A percentile compares a stretch with the other conserved stretches of the same genome.
phyloP scores from a whole-genome alignment of 2,329 filamentous ascomycete species.

The Colletotrichum sp. region DNA sequence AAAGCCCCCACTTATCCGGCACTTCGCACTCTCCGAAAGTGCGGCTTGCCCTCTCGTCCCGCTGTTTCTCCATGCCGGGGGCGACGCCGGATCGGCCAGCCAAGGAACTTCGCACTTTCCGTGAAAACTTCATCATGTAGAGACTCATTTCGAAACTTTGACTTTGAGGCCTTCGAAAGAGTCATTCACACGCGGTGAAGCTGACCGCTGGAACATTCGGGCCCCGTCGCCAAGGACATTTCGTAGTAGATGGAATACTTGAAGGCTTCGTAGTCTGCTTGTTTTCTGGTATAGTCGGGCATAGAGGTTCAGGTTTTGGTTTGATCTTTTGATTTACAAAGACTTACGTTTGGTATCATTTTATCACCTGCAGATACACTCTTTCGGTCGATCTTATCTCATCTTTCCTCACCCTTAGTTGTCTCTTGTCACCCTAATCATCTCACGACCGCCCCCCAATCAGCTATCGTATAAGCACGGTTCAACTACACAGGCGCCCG shows the following conservation, averaged over 20 bases:
- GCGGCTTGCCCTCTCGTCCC: neutral
- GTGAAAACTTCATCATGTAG: neutral
- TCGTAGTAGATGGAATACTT: neutral
- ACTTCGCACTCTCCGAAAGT: constrained; percentile 15
- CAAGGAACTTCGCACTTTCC: neutral
- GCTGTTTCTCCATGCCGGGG: neutral
- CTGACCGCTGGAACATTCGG: neutral
- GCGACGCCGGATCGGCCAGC: neutral
- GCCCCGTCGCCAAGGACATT: neutral
- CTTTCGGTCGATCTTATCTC: neutral
- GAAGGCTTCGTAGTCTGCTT: neutral
- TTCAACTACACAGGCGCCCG: neutral
- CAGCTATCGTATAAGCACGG: neutral
- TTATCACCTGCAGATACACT: neutral
- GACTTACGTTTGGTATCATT: neutral
- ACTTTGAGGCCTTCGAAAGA: neutral
- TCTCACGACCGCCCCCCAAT: neutral
- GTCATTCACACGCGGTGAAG: neutral
- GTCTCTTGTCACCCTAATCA: neutral
- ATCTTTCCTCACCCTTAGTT: neutral
- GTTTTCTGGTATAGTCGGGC: neutral
- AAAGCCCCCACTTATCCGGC: neutral
- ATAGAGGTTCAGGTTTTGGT: neutral
- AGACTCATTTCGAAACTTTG: neutral
- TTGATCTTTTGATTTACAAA: neutral